Conservation (phyloP, 2,329 filamentous ascomycete species). For the Parafenestella ontariensis region DNA sequence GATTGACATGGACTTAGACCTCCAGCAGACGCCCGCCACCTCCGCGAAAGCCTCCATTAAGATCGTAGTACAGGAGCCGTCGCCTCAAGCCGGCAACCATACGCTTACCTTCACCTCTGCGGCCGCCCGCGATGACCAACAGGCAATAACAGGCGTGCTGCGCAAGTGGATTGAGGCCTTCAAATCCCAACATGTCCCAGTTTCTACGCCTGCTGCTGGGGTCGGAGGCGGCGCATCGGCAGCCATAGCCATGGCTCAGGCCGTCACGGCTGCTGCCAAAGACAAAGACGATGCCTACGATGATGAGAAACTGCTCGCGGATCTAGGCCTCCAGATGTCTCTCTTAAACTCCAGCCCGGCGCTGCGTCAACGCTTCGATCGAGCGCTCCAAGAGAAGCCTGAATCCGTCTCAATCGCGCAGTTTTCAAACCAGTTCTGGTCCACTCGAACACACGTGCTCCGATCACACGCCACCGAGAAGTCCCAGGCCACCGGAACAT, state of each 20-base stretch:
- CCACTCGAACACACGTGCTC: slow-evolving; percentile 81
- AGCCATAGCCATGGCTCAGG: slow-evolving; percentile 79
- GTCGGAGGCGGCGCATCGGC: slow-evolving; percentile 57
- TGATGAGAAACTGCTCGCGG: slow-evolving; percentile 76
- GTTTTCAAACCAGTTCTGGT: slow-evolving; percentile 95
- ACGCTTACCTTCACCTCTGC: slow-evolving; percentile 89
- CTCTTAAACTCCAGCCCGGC: slow-evolving; percentile 80
- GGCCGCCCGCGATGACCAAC: slow-evolving; percentile 82
- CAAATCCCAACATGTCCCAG: slow-evolving; percentile 59
- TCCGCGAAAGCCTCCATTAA: slow-evolving; percentile 92
- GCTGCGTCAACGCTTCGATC: slow-evolving; percentile 84
- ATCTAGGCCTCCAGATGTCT: slow-evolving; percentile 85
- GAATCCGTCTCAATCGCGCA: slow-evolving; percentile 79
- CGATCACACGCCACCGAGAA: slow-evolving; percentile 90
- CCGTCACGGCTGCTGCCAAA: slow-evolving; percentile 57
- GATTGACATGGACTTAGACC: slow-evolving; percentile 62
- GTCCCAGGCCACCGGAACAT: slow-evolving; percentile 84
- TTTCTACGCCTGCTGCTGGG: slow-evolving; percentile 40
- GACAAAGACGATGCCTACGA: slow-evolving; percentile 75
- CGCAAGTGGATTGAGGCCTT: slow-evolving; percentile 76
- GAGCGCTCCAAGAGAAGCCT: slow-evolving; percentile 82
- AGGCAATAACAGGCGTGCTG: slow-evolving; percentile 81
- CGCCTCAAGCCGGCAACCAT: slow-evolving; percentile 71
- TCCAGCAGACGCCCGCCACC: slow-evolving; percentile 93
- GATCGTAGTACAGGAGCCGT: slow-evolving; percentile 76